Percentiles rank a stretch among this genome's conserved stretches.
phyloP scores from a whole-genome alignment of 257 asterid species.

The Plantago major region DNA sequence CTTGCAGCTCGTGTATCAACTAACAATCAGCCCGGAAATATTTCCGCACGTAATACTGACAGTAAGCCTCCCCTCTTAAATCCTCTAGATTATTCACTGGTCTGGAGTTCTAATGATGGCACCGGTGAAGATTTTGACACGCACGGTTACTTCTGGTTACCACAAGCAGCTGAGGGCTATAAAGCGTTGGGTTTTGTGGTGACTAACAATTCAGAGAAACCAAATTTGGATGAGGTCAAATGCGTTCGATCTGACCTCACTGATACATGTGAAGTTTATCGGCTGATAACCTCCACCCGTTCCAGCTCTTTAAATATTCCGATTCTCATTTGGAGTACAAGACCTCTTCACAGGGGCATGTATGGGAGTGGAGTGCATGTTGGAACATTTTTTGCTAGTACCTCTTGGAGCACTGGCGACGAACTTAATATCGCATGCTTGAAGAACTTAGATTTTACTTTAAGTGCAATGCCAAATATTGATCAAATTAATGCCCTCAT shows the following conservation, averaged over 20 bases:
- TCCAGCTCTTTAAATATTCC: conserved; percentile 42
- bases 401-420: conserved; percentile 30
- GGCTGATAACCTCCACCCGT: conserved; percentile 32
- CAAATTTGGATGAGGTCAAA: conserved; percentile 50
- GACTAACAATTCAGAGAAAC: conserved; percentile 57
- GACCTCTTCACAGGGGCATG: conserved; percentile 70
- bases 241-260: conserved; percentile 77
- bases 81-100: conserved; percentile 65
- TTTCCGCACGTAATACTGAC: too few relatives aligned
- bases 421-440: conserved; percentile 57
- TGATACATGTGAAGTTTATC: conserved; percentile 54
- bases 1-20: conserved; percentile 62
- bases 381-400: conserved; percentile 68
- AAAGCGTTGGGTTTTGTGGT: conserved; percentile 71
- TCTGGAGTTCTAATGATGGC: conserved; percentile 65
- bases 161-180: conserved; percentile 72
- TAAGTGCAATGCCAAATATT: conserved; percentile 77
- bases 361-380: conserved; percentile 60
- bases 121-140: conserved; percentile 42
- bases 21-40: too few relatives aligned
- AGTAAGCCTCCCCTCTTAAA: conserved; percentile 43
- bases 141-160: conserved; percentile 68
- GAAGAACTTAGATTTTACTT: conserved; percentile 51
- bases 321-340: conserved; percentile 46
- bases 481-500: conserved; percentile 70